Percentiles rank a stretch among this genome's conserved stretches.
These are phyloP conservation scores for Corchorus capsularis DNA, from an alignment of 345 rosid genomes.

Conservation along the genomic window DNA sequence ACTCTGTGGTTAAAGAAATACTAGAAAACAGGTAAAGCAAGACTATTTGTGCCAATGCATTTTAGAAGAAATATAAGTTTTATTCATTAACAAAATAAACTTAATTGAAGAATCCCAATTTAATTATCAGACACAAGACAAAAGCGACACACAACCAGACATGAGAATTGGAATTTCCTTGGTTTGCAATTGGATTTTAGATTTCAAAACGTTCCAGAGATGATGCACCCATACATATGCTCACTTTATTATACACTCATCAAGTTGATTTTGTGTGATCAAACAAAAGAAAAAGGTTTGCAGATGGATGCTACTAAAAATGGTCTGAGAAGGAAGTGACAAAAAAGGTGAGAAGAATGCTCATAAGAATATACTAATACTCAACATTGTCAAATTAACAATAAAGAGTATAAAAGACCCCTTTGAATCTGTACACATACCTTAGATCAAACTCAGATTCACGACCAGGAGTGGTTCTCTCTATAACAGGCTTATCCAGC, in stretches of 20 bases:
- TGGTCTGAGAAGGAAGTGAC: too few species aligned
- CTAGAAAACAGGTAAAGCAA: not conserved
- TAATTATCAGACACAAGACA: not conserved
- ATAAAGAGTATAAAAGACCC: not conserved
- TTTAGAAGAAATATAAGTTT: not conserved
- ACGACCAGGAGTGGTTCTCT: constrained; percentile 71
- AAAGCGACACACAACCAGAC: not conserved
- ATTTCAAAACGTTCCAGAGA: not conserved
- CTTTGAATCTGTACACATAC: constrained; percentile 26
- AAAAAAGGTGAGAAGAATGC: not conserved
- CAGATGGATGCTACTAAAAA: too few species aligned
- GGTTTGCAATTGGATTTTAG: not conserved
- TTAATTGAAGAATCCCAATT: not conserved
- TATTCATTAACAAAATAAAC: constrained; percentile 8
- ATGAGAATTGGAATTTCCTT: not conserved
- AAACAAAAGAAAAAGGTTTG: too few species aligned
- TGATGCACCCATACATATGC: not conserved
- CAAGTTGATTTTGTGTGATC: too few species aligned
- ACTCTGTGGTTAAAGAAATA: not conserved
- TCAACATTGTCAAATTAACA: not conserved
- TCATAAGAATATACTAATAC: not conserved
- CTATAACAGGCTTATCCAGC: constrained; percentile 69
- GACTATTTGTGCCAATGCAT: not conserved
- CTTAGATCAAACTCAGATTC: constrained; percentile 79
- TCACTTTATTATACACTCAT: not conserved